phyloP scores from a whole-genome alignment of 2,329 filamentous ascomycete species.

The Verticillium klebahnii region DNA sequence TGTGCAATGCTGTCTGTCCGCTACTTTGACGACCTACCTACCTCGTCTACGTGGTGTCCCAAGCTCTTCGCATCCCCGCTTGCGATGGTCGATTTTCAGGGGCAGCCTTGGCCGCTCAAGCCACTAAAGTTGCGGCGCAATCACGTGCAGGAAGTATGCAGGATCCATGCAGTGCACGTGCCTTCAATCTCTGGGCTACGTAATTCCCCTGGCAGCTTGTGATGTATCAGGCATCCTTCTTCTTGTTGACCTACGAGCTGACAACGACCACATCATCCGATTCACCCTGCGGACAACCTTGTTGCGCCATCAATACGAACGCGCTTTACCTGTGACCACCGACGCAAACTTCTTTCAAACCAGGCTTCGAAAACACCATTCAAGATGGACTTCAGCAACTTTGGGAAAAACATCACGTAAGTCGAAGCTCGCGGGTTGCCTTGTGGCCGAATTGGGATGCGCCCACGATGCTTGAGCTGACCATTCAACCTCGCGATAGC shows the following conservation, averaged over 20 bases:
- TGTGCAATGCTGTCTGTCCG: no score
- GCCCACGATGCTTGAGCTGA: slow-evolving; percentile 1
- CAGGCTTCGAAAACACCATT: neutral
- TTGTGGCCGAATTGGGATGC: slow-evolving; percentile 2
- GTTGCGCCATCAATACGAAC: neutral
- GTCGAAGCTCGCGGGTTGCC: slow-evolving; percentile 14
- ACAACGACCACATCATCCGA: neutral
- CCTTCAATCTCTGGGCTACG: neutral
- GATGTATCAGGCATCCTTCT: neutral
- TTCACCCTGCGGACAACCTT: no score
- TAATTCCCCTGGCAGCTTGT: neutral
- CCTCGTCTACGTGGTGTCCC: no score
- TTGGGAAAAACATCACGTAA: slow-evolving; percentile 53
- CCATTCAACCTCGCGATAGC: slow-evolving; percentile 26
- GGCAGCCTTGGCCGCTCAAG: neutral
- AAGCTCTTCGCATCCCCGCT: neutral
- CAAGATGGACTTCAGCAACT: slow-evolving; percentile 54
- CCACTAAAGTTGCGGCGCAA: neutral
- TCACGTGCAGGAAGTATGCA: neutral
- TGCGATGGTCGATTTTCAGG: neutral
- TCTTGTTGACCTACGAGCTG: neutral
- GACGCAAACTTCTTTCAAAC: neutral
- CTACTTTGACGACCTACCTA: no score
- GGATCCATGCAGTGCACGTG: neutral
- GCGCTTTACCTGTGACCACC: neutral